A percentile compares a stretch with the other conserved stretches of the same genome.
Evolutionary conservation across 2,329 filamentous ascomycete species (phyloP).

Genomic region (Cyanodermella asteris): DNA sequence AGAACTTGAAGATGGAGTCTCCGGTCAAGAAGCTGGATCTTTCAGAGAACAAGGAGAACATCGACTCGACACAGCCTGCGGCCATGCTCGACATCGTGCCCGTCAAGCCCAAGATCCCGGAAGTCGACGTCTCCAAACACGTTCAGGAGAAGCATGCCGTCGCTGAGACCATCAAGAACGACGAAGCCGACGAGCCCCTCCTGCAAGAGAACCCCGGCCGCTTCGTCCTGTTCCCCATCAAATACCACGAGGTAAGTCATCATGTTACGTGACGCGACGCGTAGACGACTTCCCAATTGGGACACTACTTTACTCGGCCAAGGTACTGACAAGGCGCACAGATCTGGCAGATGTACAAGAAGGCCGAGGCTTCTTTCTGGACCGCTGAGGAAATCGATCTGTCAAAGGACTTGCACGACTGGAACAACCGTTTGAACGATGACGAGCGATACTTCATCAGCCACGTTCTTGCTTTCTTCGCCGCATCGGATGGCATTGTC

Average conservation of each 20-base stretch:
- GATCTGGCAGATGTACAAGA: constrained; percentile 99
- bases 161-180: constrained; percentile 35
- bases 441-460: constrained; percentile 98
- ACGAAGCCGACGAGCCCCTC: constrained; percentile 70
- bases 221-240: constrained; percentile 96
- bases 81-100: constrained; percentile 30
- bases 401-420: constrained; percentile 96
- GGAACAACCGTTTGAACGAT: constrained; percentile 92
- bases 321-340: too few species aligned
- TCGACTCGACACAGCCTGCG: constrained; percentile 28
- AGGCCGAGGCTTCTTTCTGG: constrained; percentile 98
- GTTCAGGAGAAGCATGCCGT: constrained; percentile 12
- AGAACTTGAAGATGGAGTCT: constrained; percentile 76
- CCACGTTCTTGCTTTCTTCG: constrained; percentile 96
- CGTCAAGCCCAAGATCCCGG: constrained; percentile 36
- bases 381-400: constrained; percentile 98
- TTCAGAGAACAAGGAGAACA: constrained; percentile 62
- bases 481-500: constrained; percentile 94
- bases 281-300: constrained; percentile 36
- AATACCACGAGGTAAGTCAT: constrained; percentile 84
- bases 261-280: constrained; percentile 35
- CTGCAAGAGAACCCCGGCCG: constrained; percentile 88
- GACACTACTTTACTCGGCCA: constrained; percentile 5
- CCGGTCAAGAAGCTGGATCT: constrained; percentile 82
- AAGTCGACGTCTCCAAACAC: constrained; percentile 24